Evolutionary conservation across 352 stramenopile genomes (phyloP).

Genomic region (Achlya hypogyna): DNA sequence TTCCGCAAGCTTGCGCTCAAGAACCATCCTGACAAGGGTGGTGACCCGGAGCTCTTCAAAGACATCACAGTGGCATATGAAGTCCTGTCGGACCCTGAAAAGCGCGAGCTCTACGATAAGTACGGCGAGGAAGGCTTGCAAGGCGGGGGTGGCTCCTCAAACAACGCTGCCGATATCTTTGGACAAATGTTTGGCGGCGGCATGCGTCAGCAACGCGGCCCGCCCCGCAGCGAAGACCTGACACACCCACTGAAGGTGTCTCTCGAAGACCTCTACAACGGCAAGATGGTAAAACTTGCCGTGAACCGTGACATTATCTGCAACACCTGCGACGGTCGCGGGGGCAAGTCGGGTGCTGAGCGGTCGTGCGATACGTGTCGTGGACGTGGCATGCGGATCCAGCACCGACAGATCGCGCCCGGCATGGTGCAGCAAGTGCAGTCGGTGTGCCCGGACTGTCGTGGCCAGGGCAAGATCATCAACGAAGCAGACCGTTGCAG

Average conservation of each 20-base stretch:
- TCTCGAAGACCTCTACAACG: slow-evolving; percentile 99
- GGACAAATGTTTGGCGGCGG: slow-evolving; percentile 95
- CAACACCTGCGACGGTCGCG: slow-evolving; percentile 72
- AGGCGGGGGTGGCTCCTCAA: slow-evolving; percentile 62
- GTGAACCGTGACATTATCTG: slow-evolving; percentile 94
- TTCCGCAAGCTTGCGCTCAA: slow-evolving; percentile 87
- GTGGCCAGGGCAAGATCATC: slow-evolving; percentile 90
- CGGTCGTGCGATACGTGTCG: slow-evolving; percentile 91
- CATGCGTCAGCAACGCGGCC: slow-evolving; percentile 56
- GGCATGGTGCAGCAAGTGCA: slow-evolving; percentile 99
- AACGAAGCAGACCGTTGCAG: slow-evolving; percentile 92
- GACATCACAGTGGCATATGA: slow-evolving; percentile 93
- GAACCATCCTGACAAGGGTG: slow-evolving; percentile 98
- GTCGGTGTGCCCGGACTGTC: slow-evolving; percentile 89
- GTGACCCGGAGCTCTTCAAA: slow-evolving; percentile 95
- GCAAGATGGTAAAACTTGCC: slow-evolving; percentile 96
- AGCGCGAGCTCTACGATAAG: slow-evolving; percentile 86
- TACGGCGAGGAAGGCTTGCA: slow-evolving; percentile 97
- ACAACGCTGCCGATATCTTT: slow-evolving; percentile 90
- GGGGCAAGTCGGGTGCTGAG: slow-evolving; percentile 89
- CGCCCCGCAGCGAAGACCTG: slow-evolving; percentile 93
- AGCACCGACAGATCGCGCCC: slow-evolving; percentile 94
- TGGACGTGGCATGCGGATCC: slow-evolving; percentile 90
- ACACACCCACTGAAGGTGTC: slow-evolving; percentile 93
- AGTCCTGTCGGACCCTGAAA: slow-evolving; percentile 92